Base-by-base conservation (phyloP, 1,284 basidiomycete genomes). In the Rhodotorula sp. region DNA sequence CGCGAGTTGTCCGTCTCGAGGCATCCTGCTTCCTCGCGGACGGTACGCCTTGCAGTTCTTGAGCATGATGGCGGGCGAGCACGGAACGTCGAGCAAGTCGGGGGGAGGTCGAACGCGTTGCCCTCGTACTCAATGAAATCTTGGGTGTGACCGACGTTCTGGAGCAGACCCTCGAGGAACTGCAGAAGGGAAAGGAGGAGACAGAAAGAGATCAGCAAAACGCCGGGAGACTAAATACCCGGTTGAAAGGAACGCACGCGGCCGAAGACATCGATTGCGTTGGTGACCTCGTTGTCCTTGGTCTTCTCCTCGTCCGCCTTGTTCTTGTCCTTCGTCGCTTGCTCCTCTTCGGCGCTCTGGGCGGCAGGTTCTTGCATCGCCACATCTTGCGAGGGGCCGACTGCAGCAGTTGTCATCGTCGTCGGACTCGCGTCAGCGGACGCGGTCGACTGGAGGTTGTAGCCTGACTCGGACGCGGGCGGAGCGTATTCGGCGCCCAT, bases 101-200 rank as follows among this genome's bases (percentile, higher is more conserved):
- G 93, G 88, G 98, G 82, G 66, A 86, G 85, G 55, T 88, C 85
- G 24, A 98, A 84, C 20, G 93, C 91, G 24, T 55, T 49, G 69
- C 91, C 89, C 4, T 86, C 85, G 63, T 86, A 85, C 42, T 53
- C 62, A 73, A 98, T 87, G 80, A 99, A 98, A 75, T 98, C 95
- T 71, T 88, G 88, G 26, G 42, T 45, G 83, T 97, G 92, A 46
- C 87, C 74, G 17, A 88, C 48, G 84, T 88, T 94, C 77, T 95
- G 93, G 82, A 99, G 93, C 60, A 99, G 85, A 15, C 95, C 94
- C 79, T 95, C 93, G 66, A 98, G 84, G 78, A 95, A 93, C 90
- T 94, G 76, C 17, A 30, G 12, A 42, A 10, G 44, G 45, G 17
- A 20, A 24, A 17, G 33, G 24, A 68, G 7, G 48, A 54, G 37